Evolutionary conservation across 2,329 filamentous ascomycete species (phyloP), one percentile per base, ranked within the genome.

Genomic region (Trichoderma endophyticum): DNA sequence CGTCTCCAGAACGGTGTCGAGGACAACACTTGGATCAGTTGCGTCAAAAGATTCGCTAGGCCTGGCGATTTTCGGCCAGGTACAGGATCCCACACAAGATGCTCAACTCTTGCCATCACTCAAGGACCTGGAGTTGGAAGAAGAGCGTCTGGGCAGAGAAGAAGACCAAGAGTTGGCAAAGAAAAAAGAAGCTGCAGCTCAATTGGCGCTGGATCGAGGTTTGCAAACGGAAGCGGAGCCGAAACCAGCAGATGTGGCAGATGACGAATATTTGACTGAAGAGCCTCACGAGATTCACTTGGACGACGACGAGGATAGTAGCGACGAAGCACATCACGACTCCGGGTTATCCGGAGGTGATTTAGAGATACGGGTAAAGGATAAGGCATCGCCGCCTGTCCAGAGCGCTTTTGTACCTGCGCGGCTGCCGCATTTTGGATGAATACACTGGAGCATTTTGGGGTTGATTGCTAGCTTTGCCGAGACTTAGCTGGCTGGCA

Each of bases 371-470:
- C 77, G 77, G 14, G 77, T 80, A 71, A 77, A 78, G n/a, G 72
- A 73, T 30, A 63, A 59, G 3, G 64, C 66, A 56, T 30, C 62
- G 7, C 56, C 36, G 12, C 21, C 39, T n/a, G 30, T 6, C 30
- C 57, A 57, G n/a, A 24, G 71, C 24, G 80, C 80, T 2, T 91
- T 91, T 75, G 82, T 90, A 26, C 88, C 89, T 4, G 89, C 89
- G 43, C 83, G 88, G 72, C 78, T 91, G 72, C 89, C 89, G 48
- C 83, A 84, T 69, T 88, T 91, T 80, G 81, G 81, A 74, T 88
- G 73, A 79, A 70, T 70, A 72, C 30, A 43, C 11, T 9, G 11
- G 43, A 24, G 15, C 2, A 9, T 21, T 51, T 61, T 43, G 15
- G 36, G 48, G 11, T 28, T 14, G 18, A 15, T 9, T 18, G 8